Base-by-base conservation (phyloP, 768 basidiomycete genomes). In the Suillus tomentosus region DNA sequence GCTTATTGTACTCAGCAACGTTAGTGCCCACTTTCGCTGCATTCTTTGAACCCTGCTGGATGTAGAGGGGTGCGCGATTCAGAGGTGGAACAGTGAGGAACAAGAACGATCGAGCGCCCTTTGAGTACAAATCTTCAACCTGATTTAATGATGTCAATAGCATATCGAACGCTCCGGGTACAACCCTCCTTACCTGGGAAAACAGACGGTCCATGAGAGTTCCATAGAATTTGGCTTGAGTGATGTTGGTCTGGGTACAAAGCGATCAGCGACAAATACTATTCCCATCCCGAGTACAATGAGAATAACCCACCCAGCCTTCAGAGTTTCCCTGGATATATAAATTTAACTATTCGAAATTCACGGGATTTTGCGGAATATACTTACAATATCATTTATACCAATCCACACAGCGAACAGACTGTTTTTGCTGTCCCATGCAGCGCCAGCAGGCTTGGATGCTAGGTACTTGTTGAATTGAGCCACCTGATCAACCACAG, bases 351-450 rank as follows among this genome's bases (percentile, higher is more conserved):
- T 27, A 36, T 50, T 36, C 3, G 15, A 31, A 36, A 47, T 34
- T 17, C 13, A 10, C 14, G 3, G 9, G 31, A 27, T 39, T 31
- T 10, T 22, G 19, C 15, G 22, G 37, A 57, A 62, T 1, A 34
- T 64, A 13, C 63, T 14, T 62, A 64, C 86, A 39, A 90, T 81
- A 68, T 90, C 89, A 68, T 90, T 90, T 67, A 90, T 86, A 1
- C 89, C 89, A 63, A 91, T 88, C 81, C 82, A 90, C n/a, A 89
- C 73, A 0, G 84, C 84, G 73, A 91, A 90, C 55, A 90, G 68
- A 60, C 87, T 70, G 68, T 89, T 85, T 4, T 70, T 67, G 62
- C 82, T 81, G 27, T 81, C 80, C 89, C 89, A 90, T 0, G 83
- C 81, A 1, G 84, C 81, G 2, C 73, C 75, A 9, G 78, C 72